Conservation (phyloP, 2,329 filamentous ascomycete genomes). For the Stachybotrys chartarum region DNA sequence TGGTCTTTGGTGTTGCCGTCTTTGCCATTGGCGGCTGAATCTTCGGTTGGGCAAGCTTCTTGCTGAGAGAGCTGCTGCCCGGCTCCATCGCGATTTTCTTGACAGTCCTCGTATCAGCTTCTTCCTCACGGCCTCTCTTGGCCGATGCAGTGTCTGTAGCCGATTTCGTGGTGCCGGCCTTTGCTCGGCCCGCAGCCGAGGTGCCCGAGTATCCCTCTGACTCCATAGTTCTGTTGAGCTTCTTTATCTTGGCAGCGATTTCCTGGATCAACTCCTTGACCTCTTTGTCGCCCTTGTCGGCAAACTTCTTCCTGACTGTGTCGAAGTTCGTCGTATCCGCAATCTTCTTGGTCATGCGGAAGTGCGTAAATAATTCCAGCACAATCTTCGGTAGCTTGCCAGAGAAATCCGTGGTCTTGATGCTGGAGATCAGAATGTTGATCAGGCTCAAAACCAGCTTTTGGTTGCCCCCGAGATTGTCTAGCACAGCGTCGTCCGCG, state of each 20-base stretch:
- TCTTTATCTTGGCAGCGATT: constrained; percentile 42
- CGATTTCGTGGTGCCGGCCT: constrained; percentile 20
- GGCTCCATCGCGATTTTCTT: constrained; percentile 37
- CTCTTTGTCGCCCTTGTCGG: constrained; percentile 57
- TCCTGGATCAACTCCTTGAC: constrained; percentile 54
- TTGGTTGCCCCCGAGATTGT: constrained; percentile 50
- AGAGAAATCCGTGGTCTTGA: constrained; percentile 43
- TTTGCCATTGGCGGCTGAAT: constrained; percentile 21
- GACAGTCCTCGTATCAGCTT: constrained; percentile 28
- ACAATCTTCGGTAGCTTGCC: constrained; percentile 47
- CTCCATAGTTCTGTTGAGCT: constrained; percentile 27
- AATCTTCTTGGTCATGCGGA: constrained; percentile 55
- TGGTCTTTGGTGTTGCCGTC: constrained; percentile 20
- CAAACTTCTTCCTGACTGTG: constrained; percentile 55
- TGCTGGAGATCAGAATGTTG: constrained; percentile 46
- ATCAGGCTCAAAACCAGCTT: constrained; percentile 49
- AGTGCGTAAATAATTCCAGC: constrained; percentile 53
- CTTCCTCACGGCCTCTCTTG: constrained; percentile 33
- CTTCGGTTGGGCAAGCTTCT: constrained; percentile 30
- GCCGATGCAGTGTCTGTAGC: constrained; percentile 18
- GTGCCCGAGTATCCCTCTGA: constrained; percentile 31
- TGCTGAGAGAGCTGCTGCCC: constrained; percentile 27
- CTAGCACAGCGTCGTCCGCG: constrained; percentile 48
- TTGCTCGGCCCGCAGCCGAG: constrained; percentile 29
- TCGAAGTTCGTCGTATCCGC: constrained; percentile 60